phyloP scores from a whole-genome alignment of 2,329 filamentous ascomycete genomes.

The Madurella mycetomatis region DNA sequence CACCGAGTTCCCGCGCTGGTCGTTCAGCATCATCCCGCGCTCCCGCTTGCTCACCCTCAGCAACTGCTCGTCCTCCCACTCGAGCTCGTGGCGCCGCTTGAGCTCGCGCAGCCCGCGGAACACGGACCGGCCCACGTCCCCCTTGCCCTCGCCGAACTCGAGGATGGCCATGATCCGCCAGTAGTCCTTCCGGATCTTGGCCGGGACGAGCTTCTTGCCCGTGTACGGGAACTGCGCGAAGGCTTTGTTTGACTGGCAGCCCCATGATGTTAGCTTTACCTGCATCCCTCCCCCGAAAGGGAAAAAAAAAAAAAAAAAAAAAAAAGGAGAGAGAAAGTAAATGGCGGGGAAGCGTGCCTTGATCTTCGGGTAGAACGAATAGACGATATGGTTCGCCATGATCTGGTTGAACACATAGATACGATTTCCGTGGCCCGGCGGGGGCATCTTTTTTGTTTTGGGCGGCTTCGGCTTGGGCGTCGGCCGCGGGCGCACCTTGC shows the following conservation, averaged over 20 bases:
- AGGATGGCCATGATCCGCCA: conserved; percentile 60
- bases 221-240: conserved; percentile 51
- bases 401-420: conserved; percentile 55
- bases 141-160: conserved; percentile 50
- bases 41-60: conserved; percentile 39
- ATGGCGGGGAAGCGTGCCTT: conserved; percentile 12
- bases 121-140: conserved; percentile 52
- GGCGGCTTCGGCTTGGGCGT: background rate
- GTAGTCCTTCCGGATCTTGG: conserved; percentile 62
- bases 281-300: background rate
- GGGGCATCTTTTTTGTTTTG: conserved; percentile 1
- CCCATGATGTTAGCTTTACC: background rate
- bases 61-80: conserved; percentile 47
- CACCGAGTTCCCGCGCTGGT: conserved; percentile 58
- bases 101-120: conserved; percentile 63
- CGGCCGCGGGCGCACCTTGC: background rate
- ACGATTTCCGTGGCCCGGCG: conserved; percentile 49
- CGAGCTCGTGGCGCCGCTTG: conserved; percentile 57
- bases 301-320: background rate
- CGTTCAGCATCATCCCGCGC: conserved; percentile 50
- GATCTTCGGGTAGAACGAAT: conserved; percentile 38
- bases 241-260: conserved; percentile 27
- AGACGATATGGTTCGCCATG: conserved; percentile 47
- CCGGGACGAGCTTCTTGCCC: conserved; percentile 62
- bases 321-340: background rate